Percentiles rank a stretch among this genome's conserved stretches.
Evolutionary conservation across 148 eudicot species (phyloP).

Genomic region (Bassia scoparia): DNA sequence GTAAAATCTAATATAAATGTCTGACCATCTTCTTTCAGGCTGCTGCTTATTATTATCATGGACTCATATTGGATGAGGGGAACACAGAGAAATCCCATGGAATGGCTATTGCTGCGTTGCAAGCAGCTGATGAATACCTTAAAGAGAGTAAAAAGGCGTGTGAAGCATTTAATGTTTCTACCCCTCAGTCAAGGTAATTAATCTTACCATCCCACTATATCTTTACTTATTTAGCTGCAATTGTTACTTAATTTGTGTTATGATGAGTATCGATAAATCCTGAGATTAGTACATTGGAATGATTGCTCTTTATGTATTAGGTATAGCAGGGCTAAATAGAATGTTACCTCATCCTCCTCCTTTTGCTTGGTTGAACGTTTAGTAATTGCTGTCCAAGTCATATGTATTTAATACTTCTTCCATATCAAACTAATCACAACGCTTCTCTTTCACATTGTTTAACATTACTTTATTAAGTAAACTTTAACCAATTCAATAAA

Average conservation of each 20-base stretch:
- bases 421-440: no score
- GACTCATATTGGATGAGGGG: conserved; percentile 95
- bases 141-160: conserved; percentile 84
- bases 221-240: not conserved
- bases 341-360: not conserved
- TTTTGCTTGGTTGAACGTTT: not conserved
- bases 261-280: not conserved
- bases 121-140: conserved; percentile 94
- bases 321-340: not conserved
- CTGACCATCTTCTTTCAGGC: conserved; percentile 53
- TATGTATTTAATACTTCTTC: no score
- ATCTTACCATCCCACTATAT: not conserved
- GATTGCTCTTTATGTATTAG: no score
- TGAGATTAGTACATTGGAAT: not conserved
- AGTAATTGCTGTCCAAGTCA: no score
- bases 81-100: conserved; percentile 95
- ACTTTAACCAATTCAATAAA: no score
- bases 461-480: no score
- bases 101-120: conserved; percentile 95
- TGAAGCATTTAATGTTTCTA: conserved; percentile 70
- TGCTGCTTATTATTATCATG: conserved; percentile 96
- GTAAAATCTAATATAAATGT: no score
- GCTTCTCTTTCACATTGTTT: no score
- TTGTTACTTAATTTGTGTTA: not conserved
- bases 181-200: conserved; percentile 79